Base-by-base conservation (phyloP, 2,329 filamentous ascomycete genomes). In the Blastomyces percursus region DNA sequence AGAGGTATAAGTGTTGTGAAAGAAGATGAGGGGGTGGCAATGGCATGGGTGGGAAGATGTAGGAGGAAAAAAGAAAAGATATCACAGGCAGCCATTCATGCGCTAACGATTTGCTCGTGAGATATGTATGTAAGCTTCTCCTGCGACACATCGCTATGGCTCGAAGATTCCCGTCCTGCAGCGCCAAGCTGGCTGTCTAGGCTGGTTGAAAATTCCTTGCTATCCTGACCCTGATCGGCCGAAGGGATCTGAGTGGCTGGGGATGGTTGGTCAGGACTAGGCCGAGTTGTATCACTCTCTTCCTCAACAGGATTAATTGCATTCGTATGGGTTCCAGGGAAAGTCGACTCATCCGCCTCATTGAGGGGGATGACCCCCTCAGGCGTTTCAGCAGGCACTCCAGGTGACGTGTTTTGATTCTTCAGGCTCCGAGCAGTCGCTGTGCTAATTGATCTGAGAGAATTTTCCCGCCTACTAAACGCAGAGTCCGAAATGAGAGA, bases 381-480 rank as follows among this genome's bases (percentile, higher is more conserved):
- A 24, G 38, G 21, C n/a, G 42, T 52, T 32, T 48, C 56, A 32
- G 38, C 27, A 21, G 38, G 27, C 12, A 35, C 16, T 35, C 30
- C 40, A 24, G 11, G 8, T 1, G 64, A 59, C 30, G 69, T 70
- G 30, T 72, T 72, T 7, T 66, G 64, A 59, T 64, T 69, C 54
- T n/a, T 21, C 21, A 48, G 54, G 68, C 86, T 89, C 67, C 81
- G 78, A 0, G 84, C 84, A 2, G 87, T 88, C 21, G 85, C 83
- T 12, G 86, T 88, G 73, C 85, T 88, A 16, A 81, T 80, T 66
- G 86, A 89, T 24, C 85, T 82, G 19, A 81, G 77, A 1, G 87
- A 90, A 51, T 79, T 83, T 40, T 85, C 81, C 21, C 85, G 82
- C 46, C 79, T 80, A 12, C 70, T 72, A n/a, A 73, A 69, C n/a